These are phyloP conservation scores for Gynandropsis gynandra DNA, from an alignment of 345 rosid species.

Conservation along the genomic window DNA sequence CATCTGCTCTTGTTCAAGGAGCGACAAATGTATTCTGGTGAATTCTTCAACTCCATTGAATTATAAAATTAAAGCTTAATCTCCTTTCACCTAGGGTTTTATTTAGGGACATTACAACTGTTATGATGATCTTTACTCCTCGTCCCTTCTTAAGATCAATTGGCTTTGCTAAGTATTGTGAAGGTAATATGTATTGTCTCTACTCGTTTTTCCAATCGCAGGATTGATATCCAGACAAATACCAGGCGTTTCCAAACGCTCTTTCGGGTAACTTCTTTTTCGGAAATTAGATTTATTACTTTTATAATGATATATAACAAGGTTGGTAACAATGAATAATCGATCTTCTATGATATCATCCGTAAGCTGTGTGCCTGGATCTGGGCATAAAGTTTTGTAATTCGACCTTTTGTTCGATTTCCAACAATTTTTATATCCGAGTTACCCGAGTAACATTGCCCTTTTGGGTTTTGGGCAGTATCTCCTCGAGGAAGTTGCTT, in stretches of 20 bases:
- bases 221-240: constrained; percentile 95
- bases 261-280: constrained; percentile 44
- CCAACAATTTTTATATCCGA: no score
- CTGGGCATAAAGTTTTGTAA: no score
- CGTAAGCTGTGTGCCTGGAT: no score
- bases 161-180: constrained; percentile 7
- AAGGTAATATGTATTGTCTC: constrained; percentile 1
- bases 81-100: not conserved
- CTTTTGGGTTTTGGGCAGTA: constrained; percentile 40
- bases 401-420: no score
- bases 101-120: constrained; percentile 7
- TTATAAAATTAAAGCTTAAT: not conserved
- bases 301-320: no score
- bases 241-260: constrained; percentile 72
- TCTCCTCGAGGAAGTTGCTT: constrained; percentile 83
- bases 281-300: constrained; percentile 14
- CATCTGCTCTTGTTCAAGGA: constrained; percentile 96
- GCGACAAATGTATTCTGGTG: constrained; percentile 99
- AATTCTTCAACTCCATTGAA: not conserved
- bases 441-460: constrained; percentile 9
- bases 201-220: constrained; percentile 26
- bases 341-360: no score
- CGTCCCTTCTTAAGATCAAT: constrained; percentile 4
- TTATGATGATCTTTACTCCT: not conserved
- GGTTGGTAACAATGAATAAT: no score